These are phyloP conservation scores for Rhizophagus sp. DNA, from an alignment of 192 early-diverging fungal species.

Conservation along the genomic window DNA sequence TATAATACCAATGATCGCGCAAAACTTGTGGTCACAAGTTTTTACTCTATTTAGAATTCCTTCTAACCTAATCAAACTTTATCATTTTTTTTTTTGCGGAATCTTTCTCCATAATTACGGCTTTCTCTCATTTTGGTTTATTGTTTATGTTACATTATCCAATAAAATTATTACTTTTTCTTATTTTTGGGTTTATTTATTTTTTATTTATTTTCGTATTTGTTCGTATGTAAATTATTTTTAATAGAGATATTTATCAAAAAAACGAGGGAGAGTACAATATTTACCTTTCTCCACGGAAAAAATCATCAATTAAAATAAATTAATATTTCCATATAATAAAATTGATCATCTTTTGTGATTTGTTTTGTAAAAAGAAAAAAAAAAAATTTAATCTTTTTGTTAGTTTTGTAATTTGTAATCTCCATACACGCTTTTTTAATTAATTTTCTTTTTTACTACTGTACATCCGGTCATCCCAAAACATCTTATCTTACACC, in stretches of 20 bases:
- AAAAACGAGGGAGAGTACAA: constrained; percentile 14
- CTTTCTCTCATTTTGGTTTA: neutral
- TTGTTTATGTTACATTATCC: neutral
- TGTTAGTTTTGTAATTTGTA: neutral
- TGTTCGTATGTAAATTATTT: no score
- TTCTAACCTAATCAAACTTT: neutral
- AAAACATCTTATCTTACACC: neutral
- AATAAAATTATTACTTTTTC: neutral
- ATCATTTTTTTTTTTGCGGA: neutral
- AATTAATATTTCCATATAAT: neutral
- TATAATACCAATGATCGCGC: neutral
- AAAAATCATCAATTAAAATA: constrained; percentile 4
- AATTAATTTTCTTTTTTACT: neutral
- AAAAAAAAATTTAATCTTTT: neutral
- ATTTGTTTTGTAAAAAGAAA: neutral
- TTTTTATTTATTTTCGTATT: no score
- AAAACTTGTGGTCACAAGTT: neutral
- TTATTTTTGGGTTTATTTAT: neutral
- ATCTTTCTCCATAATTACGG: neutral
- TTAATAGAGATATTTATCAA: no score
- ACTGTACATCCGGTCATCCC: neutral
- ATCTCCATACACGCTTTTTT: neutral
- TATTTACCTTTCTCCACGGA: neutral
- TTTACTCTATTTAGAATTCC: neutral
- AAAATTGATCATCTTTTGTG: neutral